Evolutionary conservation across 345 rosid species (phyloP).

Genomic region (Orychophragmus violaceus): DNA sequence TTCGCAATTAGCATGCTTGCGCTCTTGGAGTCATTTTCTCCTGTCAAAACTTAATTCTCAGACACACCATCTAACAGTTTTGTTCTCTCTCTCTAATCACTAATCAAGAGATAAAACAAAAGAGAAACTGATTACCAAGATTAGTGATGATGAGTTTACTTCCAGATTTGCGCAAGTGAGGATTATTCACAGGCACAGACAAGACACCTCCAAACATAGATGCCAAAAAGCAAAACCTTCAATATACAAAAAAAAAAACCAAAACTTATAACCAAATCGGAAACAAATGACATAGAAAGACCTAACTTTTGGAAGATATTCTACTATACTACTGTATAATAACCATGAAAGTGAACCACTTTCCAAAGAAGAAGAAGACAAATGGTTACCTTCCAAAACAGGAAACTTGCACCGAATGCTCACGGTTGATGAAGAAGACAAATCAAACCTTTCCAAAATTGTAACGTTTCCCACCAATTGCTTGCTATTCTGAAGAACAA

Average conservation of each 20-base stretch:
- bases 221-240: constrained; percentile 18
- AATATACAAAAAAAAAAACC: neutral
- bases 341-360: constrained; percentile 10
- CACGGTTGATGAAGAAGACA: constrained; percentile 3
- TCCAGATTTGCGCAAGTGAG: constrained; percentile 85
- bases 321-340: neutral
- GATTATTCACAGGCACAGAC: constrained; percentile 48
- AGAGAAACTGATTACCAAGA: constrained; percentile 41
- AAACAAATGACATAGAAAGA: neutral
- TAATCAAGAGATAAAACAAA: neutral
- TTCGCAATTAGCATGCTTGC: constrained; percentile 40
- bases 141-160: constrained; percentile 59
- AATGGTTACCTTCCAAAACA: constrained; percentile 16
- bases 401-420: neutral
- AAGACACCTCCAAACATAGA: constrained; percentile 74
- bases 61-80: constrained; percentile 20
- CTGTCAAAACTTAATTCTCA: constrained; percentile 43
- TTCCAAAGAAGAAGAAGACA: constrained; percentile 19
- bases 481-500: constrained; percentile 12
- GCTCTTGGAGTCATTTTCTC: constrained; percentile 44
- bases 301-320: neutral
- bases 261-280: neutral
- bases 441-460: constrained; percentile 13
- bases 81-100: neutral
- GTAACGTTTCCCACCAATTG: constrained; percentile 7